Percentiles rank a stretch among this genome's conserved stretches.
Conservation (phyloP, 306 rosid genomes). For the Senna tora region DNA sequence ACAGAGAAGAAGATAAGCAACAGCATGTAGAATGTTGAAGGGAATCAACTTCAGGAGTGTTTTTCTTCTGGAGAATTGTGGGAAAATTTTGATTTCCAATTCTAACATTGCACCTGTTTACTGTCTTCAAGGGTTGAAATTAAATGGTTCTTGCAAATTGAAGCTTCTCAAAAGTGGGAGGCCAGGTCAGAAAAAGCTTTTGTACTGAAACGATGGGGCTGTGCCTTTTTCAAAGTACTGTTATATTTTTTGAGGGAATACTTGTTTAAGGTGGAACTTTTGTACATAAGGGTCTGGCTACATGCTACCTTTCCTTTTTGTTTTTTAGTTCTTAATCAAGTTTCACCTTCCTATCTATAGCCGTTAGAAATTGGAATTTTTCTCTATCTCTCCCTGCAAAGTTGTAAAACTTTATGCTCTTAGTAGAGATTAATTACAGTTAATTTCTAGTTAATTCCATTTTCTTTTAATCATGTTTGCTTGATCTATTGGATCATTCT, state of each 20-base stretch:
- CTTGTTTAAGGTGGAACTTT: conserved; percentile 23
- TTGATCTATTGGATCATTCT: neutral
- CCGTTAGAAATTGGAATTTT: conserved; percentile 30
- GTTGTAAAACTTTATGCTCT: conserved; percentile 37
- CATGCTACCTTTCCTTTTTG: conserved; percentile 15
- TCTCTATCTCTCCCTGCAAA: conserved; percentile 30
- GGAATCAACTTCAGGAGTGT: conserved; percentile 26
- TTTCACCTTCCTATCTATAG: conserved; percentile 40
- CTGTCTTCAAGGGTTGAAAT: neutral
- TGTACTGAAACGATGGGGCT: neutral
- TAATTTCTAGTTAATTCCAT: conserved; percentile 31
- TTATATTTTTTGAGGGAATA: conserved; percentile 1
- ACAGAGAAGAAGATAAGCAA: conserved; percentile 33
- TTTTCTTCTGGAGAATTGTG: conserved; percentile 21
- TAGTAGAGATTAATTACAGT: conserved; percentile 33
- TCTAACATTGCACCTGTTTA: neutral
- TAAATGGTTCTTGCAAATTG: conserved; percentile 2
- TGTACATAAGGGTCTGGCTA: conserved; percentile 31
- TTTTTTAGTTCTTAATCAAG: conserved; percentile 34
- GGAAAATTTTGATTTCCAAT: neutral
- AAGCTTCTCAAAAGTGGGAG: conserved; percentile 7
- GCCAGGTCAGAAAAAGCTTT: neutral
- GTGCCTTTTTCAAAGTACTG: neutral
- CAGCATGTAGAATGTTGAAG: conserved; percentile 24
- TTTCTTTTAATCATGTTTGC: neutral